phyloP scores from a whole-genome alignment of 2,329 filamentous ascomycete genomes.

The Ophiostoma novo-ulmi region DNA sequence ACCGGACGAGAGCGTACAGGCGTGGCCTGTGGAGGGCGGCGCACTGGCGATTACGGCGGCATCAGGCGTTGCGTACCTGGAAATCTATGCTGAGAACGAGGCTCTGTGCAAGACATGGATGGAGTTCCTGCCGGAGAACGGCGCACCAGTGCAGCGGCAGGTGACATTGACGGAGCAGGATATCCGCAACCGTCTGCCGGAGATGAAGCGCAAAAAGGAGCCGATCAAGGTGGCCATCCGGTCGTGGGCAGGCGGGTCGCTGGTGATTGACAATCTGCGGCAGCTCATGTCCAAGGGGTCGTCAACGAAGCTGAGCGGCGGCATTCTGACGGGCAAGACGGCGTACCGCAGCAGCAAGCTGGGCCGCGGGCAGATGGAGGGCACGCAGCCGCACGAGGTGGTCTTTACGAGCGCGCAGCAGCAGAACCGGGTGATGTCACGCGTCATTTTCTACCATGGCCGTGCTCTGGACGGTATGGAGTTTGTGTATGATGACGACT shows the following conservation, averaged over 20 bases:
- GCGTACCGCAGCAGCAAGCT: constrained; percentile 73
- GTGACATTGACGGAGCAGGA: constrained; percentile 70
- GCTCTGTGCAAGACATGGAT: constrained; percentile 74
- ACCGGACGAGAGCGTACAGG: constrained; percentile 72
- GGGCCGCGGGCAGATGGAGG: constrained; percentile 66
- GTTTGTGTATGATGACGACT: constrained; percentile 85
- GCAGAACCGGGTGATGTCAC: constrained; percentile 67
- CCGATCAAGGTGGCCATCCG: constrained; percentile 64
- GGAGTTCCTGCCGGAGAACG: constrained; percentile 66
- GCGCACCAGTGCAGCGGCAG: constrained; percentile 58
- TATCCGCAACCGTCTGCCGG: constrained; percentile 64
- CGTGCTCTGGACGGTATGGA: constrained; percentile 77
- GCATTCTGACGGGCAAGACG: constrained; percentile 53
- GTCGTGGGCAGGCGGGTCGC: constrained; percentile 67
- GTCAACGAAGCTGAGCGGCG: constrained; percentile 68
- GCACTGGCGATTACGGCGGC: constrained; percentile 71
- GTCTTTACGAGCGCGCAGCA: constrained; percentile 65
- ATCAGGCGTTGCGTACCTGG: constrained; percentile 78
- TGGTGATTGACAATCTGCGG: constrained; percentile 72
- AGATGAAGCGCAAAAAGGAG: constrained; percentile 63
- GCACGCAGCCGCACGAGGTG: constrained; percentile 64
- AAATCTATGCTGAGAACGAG: constrained; percentile 76
- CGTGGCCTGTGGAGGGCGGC: constrained; percentile 75
- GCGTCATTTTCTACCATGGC: constrained; percentile 72
- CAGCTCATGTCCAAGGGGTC: constrained; percentile 66